Percentiles rank a stretch among this genome's conserved stretches.
Evolutionary conservation across 768 basidiomycete species (phyloP).

Genomic region (Xerocomellus intermedius): DNA sequence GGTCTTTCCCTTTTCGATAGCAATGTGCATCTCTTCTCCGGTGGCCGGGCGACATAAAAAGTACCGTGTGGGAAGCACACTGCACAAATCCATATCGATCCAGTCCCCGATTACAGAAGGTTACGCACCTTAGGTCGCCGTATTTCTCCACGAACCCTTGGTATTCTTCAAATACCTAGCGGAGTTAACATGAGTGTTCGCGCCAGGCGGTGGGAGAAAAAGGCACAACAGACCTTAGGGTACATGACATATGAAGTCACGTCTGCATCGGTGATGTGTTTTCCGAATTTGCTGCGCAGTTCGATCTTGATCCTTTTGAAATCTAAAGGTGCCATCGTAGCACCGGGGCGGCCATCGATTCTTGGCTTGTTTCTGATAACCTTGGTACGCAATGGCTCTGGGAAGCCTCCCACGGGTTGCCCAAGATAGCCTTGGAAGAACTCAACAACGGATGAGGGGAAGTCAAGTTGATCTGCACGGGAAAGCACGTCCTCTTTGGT

Average conservation of each 20-base stretch:
- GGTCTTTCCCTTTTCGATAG: constrained; percentile 95
- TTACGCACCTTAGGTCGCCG: constrained; percentile 82
- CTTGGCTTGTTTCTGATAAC: constrained; percentile 92
- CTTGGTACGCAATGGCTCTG: constrained; percentile 88
- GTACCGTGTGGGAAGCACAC: constrained; percentile 93
- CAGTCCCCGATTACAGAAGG: constrained; percentile 1
- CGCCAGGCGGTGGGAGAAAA: constrained; percentile 1
- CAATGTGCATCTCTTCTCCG: constrained; percentile 96
- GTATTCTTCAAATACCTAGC: constrained; percentile 94
- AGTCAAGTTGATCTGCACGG: constrained; percentile 88
- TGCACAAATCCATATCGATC: constrained; percentile 33
- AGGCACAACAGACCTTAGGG: constrained; percentile 68
- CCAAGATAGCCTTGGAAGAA: constrained; percentile 99
- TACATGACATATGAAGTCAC: constrained; percentile 98
- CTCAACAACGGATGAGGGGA: constrained; percentile 95
- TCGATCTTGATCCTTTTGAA: constrained; percentile 97
- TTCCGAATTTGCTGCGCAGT: constrained; percentile 90
- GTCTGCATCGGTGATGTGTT: constrained; percentile 90
- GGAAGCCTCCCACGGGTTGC: constrained; percentile 97
- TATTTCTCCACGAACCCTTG: constrained; percentile 94
- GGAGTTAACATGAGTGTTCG: constrained; percentile 14
- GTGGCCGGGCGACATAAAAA: constrained; percentile 91
- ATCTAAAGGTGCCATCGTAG: constrained; percentile 82
- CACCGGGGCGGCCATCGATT: constrained; percentile 92
- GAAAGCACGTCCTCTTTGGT: constrained; percentile 83